Evolutionary conservation across 2,329 filamentous ascomycete genomes (phyloP).

Genomic region (Elsinoe fawcettii): DNA sequence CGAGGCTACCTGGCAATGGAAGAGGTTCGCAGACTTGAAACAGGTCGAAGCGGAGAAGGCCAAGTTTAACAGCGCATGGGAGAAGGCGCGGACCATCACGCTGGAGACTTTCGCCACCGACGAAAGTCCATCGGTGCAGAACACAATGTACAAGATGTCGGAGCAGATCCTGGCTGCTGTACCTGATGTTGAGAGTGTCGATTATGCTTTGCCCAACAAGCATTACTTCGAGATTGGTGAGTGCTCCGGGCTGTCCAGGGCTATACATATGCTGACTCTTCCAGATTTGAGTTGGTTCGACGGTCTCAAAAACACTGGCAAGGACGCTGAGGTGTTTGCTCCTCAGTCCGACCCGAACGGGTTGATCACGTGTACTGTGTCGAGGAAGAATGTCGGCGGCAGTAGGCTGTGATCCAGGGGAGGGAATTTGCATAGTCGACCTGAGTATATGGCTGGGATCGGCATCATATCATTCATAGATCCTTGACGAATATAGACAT

Average conservation of each 20-base stretch:
- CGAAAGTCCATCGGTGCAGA: conserved; percentile 85
- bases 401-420: not conserved
- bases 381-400: conserved; percentile 38
- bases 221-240: conserved; percentile 95
- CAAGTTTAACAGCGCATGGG: conserved; percentile 73
- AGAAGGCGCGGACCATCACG: conserved; percentile 73
- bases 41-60: conserved; percentile 58
- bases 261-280: conserved; percentile 16
- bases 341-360: conserved; percentile 91
- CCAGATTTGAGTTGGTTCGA: conserved; percentile 95
- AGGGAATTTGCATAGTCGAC: not conserved
- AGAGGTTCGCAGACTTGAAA: conserved; percentile 55
- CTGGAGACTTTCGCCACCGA: conserved; percentile 85
- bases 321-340: conserved; percentile 90
- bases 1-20: conserved; percentile 81
- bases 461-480: conserved; percentile 7
- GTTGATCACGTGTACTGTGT: conserved; percentile 87
- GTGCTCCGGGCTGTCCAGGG: conserved; percentile 28
- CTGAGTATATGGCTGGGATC: not conserved
- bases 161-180: conserved; percentile 72
- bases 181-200: conserved; percentile 62
- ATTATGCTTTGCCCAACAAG: conserved; percentile 90
- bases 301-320: conserved; percentile 86
- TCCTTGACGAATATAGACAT: conserved; percentile 8
- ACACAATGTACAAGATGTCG: conserved; percentile 98